These are phyloP conservation scores for Cystofilobasidium ferigula DNA, from an alignment of 768 basidiomycete genomes.

Conservation along the genomic window DNA sequence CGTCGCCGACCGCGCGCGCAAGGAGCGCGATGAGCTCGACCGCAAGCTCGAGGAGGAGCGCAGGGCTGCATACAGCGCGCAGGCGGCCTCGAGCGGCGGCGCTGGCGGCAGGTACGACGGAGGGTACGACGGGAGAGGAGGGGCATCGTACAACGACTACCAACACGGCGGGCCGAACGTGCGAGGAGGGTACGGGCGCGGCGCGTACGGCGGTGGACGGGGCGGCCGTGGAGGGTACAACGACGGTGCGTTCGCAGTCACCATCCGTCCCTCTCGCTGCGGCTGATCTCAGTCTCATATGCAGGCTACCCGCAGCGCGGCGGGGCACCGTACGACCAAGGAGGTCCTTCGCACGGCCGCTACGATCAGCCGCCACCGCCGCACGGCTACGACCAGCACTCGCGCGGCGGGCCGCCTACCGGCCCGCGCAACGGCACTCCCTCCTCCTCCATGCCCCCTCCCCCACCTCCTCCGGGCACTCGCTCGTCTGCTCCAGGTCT, in stretches of 20 bases:
- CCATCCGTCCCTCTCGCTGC: neutral
- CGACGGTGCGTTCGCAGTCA: neutral
- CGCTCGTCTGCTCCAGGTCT: conserved; percentile 44
- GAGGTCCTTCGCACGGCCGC: neutral
- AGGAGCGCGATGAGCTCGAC: conserved; percentile 63
- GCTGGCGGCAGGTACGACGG: neutral
- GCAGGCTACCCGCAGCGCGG: neutral
- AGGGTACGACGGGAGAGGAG: neutral
- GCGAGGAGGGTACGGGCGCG: conserved; percentile 15
- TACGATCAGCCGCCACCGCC: neutral
- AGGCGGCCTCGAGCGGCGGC: neutral
- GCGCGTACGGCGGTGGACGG: conserved; percentile 12
- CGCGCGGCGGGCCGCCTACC: neutral
- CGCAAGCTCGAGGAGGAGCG: conserved; percentile 54
- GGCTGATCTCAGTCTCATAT: neutral
- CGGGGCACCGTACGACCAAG: neutral
- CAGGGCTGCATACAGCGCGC: conserved; percentile 37
- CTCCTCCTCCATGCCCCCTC: neutral
- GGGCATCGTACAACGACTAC: neutral
- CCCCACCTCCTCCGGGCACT: conserved; percentile 60
- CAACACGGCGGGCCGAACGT: conserved; percentile 10
- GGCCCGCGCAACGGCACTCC: conserved; percentile 2
- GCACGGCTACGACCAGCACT: conserved; percentile 3
- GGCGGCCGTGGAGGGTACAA: conserved; percentile 9
- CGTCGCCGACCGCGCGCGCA: conserved; percentile 50